Conservation (phyloP, 768 basidiomycete genomes). For the Boletus sensibilis region DNA sequence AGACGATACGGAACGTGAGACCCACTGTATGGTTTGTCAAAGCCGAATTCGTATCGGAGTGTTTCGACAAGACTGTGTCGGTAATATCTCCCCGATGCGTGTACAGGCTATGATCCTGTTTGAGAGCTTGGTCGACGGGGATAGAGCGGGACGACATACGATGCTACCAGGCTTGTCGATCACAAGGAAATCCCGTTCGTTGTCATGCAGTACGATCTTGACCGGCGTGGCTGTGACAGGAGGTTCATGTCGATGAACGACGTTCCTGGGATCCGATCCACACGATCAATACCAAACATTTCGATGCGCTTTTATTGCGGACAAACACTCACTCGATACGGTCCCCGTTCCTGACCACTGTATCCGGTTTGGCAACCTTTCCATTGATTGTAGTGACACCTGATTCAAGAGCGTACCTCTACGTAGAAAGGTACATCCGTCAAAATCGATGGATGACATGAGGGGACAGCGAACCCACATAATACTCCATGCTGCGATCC, state of each 20-base stretch:
- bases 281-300: background rate
- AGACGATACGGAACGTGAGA: slow-evolving; percentile 16
- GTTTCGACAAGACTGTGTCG: slow-evolving; percentile 88
- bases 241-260: slow-evolving; percentile 96
- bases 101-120: slow-evolving; percentile 64
- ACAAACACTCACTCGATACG: slow-evolving; percentile 70
- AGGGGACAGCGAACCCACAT: slow-evolving; percentile 55
- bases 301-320: slow-evolving; percentile 2
- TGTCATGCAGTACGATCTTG: slow-evolving; percentile 74
- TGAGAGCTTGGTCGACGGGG: background rate
- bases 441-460: background rate
- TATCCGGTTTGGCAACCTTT: slow-evolving; percentile 74
- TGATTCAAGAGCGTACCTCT: slow-evolving; percentile 78
- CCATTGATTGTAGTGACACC: slow-evolving; percentile 97
- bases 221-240: slow-evolving; percentile 86
- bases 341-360: slow-evolving; percentile 82
- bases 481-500: slow-evolving; percentile 93
- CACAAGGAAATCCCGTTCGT: slow-evolving; percentile 79
- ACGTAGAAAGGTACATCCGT: background rate
- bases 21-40: slow-evolving; percentile 80
- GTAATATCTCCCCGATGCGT: slow-evolving; percentile 88
- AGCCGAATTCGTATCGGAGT: slow-evolving; percentile 79
- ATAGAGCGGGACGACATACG: slow-evolving; percentile 52
- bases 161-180: slow-evolving; percentile 97
- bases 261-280: slow-evolving; percentile 54